These are phyloP conservation scores for Boletus reticuloceps DNA, from an alignment of 768 basidiomycete genomes.

Conservation along the genomic window DNA sequence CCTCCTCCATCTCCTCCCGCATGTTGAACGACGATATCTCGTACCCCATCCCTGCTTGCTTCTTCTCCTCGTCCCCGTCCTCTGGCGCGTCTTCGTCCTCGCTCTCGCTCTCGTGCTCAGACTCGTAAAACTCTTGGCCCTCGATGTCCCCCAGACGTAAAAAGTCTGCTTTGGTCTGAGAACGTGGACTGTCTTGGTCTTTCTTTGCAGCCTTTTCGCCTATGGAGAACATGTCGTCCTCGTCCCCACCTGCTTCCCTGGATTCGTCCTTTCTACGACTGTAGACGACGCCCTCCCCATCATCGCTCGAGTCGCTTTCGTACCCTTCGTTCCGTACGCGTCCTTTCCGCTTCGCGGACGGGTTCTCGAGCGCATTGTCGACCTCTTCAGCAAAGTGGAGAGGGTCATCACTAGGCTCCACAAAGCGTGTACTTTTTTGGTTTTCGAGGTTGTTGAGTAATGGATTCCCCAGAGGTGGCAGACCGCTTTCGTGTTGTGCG, in stretches of 20 bases:
- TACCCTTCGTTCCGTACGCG: conserved; percentile 85
- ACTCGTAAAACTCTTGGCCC: conserved; percentile 80
- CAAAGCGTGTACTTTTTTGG: conserved; percentile 76
- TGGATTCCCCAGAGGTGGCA: conserved; percentile 36
- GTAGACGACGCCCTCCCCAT: conserved; percentile 90
- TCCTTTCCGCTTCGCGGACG: conserved; percentile 60
- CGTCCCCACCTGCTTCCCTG: conserved; percentile 60
- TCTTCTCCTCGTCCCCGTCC: conserved; percentile 75
- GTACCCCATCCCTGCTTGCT: conserved; percentile 89
- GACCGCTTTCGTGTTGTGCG: conserved; percentile 44
- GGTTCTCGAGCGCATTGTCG: conserved; percentile 68
- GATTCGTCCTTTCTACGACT: conserved; percentile 61
- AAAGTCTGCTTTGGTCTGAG: conserved; percentile 66
- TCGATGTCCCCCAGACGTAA: conserved; percentile 93
- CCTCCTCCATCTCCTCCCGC: conserved; percentile 98
- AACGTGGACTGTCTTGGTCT: conserved; percentile 38
- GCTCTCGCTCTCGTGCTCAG: conserved; percentile 36
- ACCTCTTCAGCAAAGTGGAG: conserved; percentile 76
- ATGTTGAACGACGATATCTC: conserved; percentile 97
- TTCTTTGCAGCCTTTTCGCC: conserved; percentile 57
- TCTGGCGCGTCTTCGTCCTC: conserved; percentile 45
- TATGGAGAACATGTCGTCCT: conserved; percentile 79
- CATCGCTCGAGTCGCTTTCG: conserved; percentile 92
- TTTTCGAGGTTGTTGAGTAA: conserved; percentile 25
- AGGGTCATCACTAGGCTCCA: conserved; percentile 75